Evolutionary conservation across 208 protist species (phyloP), one percentile per base, ranked within the genome.

Genomic region (Acanthamoeba triangularis): DNA sequence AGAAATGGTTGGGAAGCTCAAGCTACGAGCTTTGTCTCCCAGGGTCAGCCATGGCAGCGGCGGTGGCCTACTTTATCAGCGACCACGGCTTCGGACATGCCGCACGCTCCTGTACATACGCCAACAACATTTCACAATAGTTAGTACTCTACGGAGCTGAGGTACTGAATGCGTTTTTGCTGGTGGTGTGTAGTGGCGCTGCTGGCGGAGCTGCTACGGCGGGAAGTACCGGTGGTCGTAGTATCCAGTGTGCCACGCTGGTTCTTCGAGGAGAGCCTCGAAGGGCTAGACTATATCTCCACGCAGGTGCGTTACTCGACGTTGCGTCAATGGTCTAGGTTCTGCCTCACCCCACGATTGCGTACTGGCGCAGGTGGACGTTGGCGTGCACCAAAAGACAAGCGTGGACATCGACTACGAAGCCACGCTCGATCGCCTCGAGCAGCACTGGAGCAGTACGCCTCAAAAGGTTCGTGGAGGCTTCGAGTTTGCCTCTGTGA

Each of bases 391-490:
- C 37, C 74, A 82, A 28, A 82, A 82, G 37, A 82, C 74, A 37
- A 82, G 74, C 37, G 74, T 82, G 13, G 74, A 82, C 10, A 82
- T 82, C 74, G 74, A 82, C 74, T 82, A 82, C 74, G 74, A 82
- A 20, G 10, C 33, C n/a, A 82, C 74, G 33, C 74, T 82, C 37
- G 74, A 52, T 2, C 74, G 74, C n/a, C 74, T 82, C 11, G 25
- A 82, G 23, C 74, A 82, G 74, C 74, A 82, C 74, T 82, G 74
- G 74, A 37, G 44, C 44, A 30, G 37, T 5, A 82, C 52, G 18
- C 14, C 49, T 0, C 41, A 82, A 30, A 82, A 82, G 74, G 74
- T 28, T 11, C 1, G 8, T 8, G 67, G 2, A 37, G 10, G 1
- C 13, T 25, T 61, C 11, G 56, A 25, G 13, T 16, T 61, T 61